phyloP scores from a whole-genome alignment of 164 flowering plant genomes.

The Hamamelis virginiana region DNA sequence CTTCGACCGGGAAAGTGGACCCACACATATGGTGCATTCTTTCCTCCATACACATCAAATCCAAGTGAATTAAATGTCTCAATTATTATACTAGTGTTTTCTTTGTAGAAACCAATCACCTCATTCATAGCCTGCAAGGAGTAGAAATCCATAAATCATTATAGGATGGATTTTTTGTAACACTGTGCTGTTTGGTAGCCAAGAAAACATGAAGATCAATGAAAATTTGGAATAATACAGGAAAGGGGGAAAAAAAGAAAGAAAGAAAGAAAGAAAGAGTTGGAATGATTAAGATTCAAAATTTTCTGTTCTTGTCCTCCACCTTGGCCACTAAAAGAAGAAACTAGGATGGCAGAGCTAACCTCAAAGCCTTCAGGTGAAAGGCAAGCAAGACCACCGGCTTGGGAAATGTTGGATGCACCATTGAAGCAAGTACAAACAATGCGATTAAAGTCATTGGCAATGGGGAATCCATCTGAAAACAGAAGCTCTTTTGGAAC shows the following conservation, averaged over 20 bases:
- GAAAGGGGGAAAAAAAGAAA: too few species aligned
- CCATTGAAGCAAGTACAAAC: conserved; percentile 96
- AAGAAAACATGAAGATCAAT: too few species aligned
- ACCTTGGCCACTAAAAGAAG: not conserved
- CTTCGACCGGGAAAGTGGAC: conserved; percentile 85
- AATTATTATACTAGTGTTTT: conserved; percentile 68
- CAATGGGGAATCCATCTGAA: conserved; percentile 91
- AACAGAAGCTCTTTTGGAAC: conserved; percentile 79
- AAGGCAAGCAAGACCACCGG: conserved; percentile 90
- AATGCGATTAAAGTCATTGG: conserved; percentile 86
- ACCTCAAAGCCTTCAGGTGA: conserved; percentile 82
- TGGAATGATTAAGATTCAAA: not conserved
- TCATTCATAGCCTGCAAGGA: conserved; percentile 69
- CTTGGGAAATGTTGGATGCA: conserved; percentile 89
- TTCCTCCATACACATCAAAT: conserved; percentile 78
- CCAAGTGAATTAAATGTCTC: conserved; percentile 88
- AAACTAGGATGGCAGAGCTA: conserved; percentile 5
- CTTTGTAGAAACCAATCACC: conserved; percentile 80
- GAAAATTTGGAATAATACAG: too few species aligned
- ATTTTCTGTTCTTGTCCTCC: not conserved
- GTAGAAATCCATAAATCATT: not conserved
- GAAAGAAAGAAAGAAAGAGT: too few species aligned
- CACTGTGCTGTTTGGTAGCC: too few species aligned
- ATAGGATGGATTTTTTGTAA: not conserved
- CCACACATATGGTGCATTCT: conserved; percentile 95